These are phyloP conservation scores for Quercus gilva DNA, from an alignment of 306 rosid genomes.

Conservation along the genomic window DNA sequence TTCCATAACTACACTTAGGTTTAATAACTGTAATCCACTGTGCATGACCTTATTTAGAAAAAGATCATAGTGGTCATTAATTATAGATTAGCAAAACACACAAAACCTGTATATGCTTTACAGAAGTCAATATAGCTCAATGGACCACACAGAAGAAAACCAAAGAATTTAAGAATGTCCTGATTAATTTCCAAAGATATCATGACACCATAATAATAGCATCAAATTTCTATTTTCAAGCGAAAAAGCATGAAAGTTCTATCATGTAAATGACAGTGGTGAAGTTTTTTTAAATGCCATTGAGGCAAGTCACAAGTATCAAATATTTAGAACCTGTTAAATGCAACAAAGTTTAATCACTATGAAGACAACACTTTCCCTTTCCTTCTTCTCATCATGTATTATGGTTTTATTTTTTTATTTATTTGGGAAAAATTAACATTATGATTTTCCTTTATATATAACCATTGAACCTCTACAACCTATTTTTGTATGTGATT, in stretches of 20 bases:
- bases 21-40: not conserved
- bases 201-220: not conserved
- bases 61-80: not conserved
- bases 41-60: not conserved
- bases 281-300: not conserved
- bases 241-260: too few species aligned
- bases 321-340: not conserved
- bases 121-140: not conserved
- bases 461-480: not conserved
- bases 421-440: not conserved
- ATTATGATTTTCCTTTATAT: not conserved
- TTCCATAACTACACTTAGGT: not conserved
- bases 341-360: not conserved
- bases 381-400: not conserved
- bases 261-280: not conserved
- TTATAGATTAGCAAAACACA: not conserved
- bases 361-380: not conserved
- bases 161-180: not conserved
- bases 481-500: not conserved
- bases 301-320: not conserved
- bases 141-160: not conserved
- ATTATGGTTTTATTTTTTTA: not conserved
- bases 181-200: not conserved
- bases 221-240: too few species aligned
- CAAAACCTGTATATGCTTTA: not conserved